Conservation (phyloP, 73 alveolate genomes). For the Uronychia binucleata region DNA sequence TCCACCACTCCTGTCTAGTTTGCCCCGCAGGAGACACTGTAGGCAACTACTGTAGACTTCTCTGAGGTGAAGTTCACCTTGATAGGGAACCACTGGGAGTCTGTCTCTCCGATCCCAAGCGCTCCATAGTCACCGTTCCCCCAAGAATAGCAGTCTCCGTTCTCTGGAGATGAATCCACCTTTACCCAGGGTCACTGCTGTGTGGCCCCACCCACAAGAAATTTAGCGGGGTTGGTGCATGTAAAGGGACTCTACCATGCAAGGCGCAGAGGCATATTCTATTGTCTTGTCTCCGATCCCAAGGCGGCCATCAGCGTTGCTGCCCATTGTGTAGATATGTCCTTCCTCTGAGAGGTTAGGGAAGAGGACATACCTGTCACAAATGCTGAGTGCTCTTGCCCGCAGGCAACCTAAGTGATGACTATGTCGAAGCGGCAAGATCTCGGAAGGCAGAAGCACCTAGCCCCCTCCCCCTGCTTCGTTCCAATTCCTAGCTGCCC, state of each 20-base stretch:
- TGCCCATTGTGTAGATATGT: constrained; percentile 67
- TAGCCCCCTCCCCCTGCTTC: background rate
- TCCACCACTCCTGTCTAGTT: background rate
- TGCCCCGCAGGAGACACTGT: background rate
- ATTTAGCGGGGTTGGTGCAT: constrained; percentile 32
- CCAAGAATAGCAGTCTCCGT: constrained; percentile 72
- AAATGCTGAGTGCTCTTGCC: constrained; percentile 42
- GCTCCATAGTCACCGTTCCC: constrained; percentile 75
- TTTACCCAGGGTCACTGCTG: constrained; percentile 10
- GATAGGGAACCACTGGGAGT: background rate
- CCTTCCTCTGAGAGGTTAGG: constrained; percentile 28
- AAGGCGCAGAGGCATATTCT: constrained; percentile 42
- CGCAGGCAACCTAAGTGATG: constrained; percentile 34
- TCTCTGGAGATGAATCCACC: background rate
- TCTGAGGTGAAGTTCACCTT: background rate
- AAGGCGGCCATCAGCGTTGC: constrained; percentile 57
- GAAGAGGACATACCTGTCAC: background rate
- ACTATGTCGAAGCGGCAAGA: constrained; percentile 39
- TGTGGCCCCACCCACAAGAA: constrained; percentile 66
- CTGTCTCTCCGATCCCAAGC: constrained; percentile 15
- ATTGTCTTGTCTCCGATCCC: constrained; percentile 42
- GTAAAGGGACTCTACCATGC: constrained; percentile 48
- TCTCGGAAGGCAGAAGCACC: background rate
- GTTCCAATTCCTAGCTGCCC: background rate
- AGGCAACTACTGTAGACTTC: background rate